Conservation (phyloP, 192 early-diverging fungal species). For the Mortierella alpina region DNA sequence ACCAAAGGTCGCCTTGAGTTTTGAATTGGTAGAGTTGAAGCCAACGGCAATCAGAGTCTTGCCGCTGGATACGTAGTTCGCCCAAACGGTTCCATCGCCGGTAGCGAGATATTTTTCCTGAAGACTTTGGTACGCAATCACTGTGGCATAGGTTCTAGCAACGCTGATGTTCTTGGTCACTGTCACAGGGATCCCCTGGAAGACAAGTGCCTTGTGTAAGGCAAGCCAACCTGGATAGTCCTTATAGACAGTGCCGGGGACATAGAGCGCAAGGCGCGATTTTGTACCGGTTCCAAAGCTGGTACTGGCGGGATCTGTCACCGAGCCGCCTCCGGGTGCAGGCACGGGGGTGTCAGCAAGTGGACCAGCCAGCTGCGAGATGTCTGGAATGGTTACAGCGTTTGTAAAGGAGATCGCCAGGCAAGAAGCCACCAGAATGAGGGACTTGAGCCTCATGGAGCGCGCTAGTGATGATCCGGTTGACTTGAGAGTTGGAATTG, state of each 20-base stretch:
- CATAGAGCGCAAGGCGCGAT: constrained; percentile 20
- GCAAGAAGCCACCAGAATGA: constrained; percentile 2
- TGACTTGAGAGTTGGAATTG: no score
- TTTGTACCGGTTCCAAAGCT: constrained; percentile 13
- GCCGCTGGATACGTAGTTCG: constrained; percentile 6
- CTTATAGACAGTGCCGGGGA: constrained; percentile 8
- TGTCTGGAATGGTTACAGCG: constrained; percentile 2
- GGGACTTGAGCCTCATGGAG: not conserved
- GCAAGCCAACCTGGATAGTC: constrained; percentile 28
- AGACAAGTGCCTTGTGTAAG: constrained; percentile 23
- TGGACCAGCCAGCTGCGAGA: not conserved
- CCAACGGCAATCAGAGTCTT: constrained; percentile 15
- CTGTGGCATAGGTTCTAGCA: constrained; percentile 5
- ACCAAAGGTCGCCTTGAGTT: constrained; percentile 1
- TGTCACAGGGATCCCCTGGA: constrained; percentile 20
- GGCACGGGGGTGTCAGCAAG: constrained; percentile 3
- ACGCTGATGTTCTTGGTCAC: constrained; percentile 19
- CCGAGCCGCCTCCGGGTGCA: not conserved
- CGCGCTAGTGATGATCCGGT: not conserved
- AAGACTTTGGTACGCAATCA: constrained; percentile 20
- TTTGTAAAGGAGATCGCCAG: not conserved
- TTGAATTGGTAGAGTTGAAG: constrained; percentile 2
- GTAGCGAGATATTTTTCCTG: constrained; percentile 8
- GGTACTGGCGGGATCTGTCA: constrained; percentile 9
- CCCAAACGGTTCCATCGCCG: constrained; percentile 3